These are phyloP conservation scores for Eremochloa ophiuroides DNA, from an alignment of 176 grass and related monocot species.

Conservation along the genomic window DNA sequence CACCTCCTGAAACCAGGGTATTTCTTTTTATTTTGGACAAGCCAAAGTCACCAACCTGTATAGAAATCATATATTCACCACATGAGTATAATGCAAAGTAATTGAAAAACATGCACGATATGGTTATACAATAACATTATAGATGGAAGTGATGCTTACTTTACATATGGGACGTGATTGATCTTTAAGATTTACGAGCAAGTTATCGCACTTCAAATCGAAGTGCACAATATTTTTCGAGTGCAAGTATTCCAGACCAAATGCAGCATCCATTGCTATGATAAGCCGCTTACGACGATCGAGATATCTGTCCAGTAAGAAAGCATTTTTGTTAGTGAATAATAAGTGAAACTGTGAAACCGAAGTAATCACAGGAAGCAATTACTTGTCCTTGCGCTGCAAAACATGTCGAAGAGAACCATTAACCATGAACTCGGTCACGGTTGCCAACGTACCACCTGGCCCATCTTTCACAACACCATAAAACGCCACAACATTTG, in stretches of 20 bases:
- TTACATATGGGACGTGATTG: constrained; percentile 88
- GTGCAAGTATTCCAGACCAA: constrained; percentile 93
- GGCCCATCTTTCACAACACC: constrained; percentile 89
- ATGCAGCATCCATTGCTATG: constrained; percentile 92
- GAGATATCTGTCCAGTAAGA: constrained; percentile 48
- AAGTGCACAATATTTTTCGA: constrained; percentile 95
- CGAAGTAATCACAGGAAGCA: background rate
- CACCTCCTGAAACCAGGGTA: constrained; percentile 90
- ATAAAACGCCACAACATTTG: constrained; percentile 95
- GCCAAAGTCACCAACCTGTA: constrained; percentile 92
- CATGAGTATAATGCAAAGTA: constrained; percentile 9
- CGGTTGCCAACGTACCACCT: constrained; percentile 80
- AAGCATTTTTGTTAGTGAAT: constrained; percentile 22
- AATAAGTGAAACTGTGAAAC: constrained; percentile 12
- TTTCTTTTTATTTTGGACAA: constrained; percentile 94
- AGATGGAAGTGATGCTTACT: constrained; percentile 36
- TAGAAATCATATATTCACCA: background rate
- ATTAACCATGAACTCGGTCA: constrained; percentile 99
- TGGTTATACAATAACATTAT: background rate
- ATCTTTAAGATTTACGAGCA: constrained; percentile 95
- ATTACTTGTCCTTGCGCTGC: constrained; percentile 94
- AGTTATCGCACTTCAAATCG: constrained; percentile 93
- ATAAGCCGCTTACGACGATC: constrained; percentile 86
- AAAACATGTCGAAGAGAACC: constrained; percentile 94
- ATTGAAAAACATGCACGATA: constrained; percentile 15